Evolutionary conservation across 139 green algal genomes (phyloP).

Genomic region (Tetradesmus lagerheimii): DNA sequence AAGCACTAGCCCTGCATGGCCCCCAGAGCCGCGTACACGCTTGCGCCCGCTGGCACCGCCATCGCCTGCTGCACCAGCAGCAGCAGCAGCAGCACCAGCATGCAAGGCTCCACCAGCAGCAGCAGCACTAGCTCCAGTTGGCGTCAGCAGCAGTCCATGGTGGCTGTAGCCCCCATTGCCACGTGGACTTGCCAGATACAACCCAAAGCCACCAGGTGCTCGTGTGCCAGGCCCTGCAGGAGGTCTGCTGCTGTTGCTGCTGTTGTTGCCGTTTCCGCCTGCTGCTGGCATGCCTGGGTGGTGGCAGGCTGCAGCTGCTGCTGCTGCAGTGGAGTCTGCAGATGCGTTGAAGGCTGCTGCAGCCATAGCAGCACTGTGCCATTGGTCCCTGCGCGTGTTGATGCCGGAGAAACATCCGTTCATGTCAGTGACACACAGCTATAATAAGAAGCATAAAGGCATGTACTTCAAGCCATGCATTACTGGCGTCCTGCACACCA

Average conservation of each 20-base stretch:
- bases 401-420: background rate
- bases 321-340: background rate
- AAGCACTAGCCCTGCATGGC: background rate
- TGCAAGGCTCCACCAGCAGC: background rate
- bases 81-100: background rate
- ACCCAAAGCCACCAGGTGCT: background rate
- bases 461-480: too few species aligned
- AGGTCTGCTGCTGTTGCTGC: background rate
- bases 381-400: background rate
- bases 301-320: background rate
- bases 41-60: background rate
- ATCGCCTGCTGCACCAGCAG: background rate
- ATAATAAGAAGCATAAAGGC: background rate
- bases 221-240: background rate
- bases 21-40: background rate
- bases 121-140: background rate
- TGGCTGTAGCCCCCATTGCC: background rate
- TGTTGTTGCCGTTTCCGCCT: background rate
- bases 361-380: slow-evolving; percentile 13
- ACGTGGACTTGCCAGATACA: background rate
- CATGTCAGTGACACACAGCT: background rate
- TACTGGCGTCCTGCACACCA: too few species aligned
- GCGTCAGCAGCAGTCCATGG: background rate
- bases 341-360: slow-evolving; percentile 28
- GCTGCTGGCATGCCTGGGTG: background rate